Evolutionary conservation across 495 filamentous ascomycete species (phyloP).

Genomic region (Parmelia sp.): DNA sequence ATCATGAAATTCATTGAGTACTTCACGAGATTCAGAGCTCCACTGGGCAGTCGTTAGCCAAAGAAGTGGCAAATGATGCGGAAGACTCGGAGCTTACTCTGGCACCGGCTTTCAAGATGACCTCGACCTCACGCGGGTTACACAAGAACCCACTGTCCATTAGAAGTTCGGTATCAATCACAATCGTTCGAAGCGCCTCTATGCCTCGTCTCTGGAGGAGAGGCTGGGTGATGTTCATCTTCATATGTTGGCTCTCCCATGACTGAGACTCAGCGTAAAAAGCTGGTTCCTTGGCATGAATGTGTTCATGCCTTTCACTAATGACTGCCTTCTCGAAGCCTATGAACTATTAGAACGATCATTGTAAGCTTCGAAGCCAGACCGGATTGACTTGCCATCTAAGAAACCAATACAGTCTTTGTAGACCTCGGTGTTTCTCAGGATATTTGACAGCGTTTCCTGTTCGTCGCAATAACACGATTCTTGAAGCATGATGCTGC

Average conservation of each 20-base stretch:
- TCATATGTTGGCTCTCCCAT: not conserved
- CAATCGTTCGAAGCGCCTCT: slow-evolving; percentile 7
- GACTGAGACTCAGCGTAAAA: slow-evolving; percentile 2
- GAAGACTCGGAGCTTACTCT: slow-evolving; percentile 1
- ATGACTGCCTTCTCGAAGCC: slow-evolving; percentile 2
- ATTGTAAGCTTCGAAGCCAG: not conserved
- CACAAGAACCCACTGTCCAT: slow-evolving; percentile 6
- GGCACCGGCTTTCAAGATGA: slow-evolving; percentile 3
- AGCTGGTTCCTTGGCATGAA: not conserved
- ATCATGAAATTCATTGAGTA: not conserved
- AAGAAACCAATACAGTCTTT: not conserved
- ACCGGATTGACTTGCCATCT: not conserved
- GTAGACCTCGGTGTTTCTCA: not conserved
- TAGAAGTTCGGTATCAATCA: slow-evolving; percentile 1
- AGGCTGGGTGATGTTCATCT: slow-evolving; percentile 1
- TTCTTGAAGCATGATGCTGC: not conserved
- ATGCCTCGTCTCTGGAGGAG: slow-evolving; percentile 8
- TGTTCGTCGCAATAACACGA: no score
- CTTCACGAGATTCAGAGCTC: not conserved
- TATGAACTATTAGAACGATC: not conserved
- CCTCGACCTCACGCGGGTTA: slow-evolving; percentile 10
- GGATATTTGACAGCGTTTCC: not conserved
- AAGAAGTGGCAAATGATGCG: not conserved
- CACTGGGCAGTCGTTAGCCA: not conserved
- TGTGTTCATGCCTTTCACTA: not conserved